Percentiles rank a stretch among this genome's conserved stretches.
Evolutionary conservation across 139 green algal species (phyloP).

Genomic region (Picochlorum sp.): DNA sequence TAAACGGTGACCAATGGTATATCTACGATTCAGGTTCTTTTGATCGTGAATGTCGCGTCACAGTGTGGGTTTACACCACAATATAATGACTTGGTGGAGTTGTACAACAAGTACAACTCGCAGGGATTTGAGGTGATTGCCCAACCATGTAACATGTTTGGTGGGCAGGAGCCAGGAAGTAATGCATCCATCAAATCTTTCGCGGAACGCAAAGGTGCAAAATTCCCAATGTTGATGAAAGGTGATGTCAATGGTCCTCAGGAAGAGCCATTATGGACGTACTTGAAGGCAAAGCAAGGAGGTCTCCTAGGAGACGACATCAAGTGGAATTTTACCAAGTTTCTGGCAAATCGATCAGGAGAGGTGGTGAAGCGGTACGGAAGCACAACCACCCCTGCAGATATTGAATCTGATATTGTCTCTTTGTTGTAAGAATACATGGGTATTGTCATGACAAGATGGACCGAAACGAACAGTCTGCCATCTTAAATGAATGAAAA

Average conservation of each 20-base stretch:
- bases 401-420: slow-evolving; percentile 34
- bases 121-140: slow-evolving; percentile 64
- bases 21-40: slow-evolving; percentile 7
- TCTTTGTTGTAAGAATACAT: slow-evolving; percentile 18
- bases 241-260: slow-evolving; percentile 54
- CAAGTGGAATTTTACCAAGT: slow-evolving; percentile 50
- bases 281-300: slow-evolving; percentile 59
- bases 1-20: too few species aligned
- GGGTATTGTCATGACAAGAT: not conserved
- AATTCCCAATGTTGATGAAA: slow-evolving; percentile 60
- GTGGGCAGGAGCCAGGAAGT: slow-evolving; percentile 61
- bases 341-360: slow-evolving; percentile 25
- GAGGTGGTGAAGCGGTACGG: slow-evolving; percentile 29
- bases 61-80: slow-evolving; percentile 42
- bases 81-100: slow-evolving; percentile 50
- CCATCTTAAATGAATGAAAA: not conserved
- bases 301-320: slow-evolving; percentile 45
- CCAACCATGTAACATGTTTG: slow-evolving; percentile 77
- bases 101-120: slow-evolving; percentile 61
- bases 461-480: not conserved
- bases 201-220: slow-evolving; percentile 40
- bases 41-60: slow-evolving; percentile 65
- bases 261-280: slow-evolving; percentile 34
- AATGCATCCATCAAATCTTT: slow-evolving; percentile 65
- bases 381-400: slow-evolving; percentile 16